A percentile compares a stretch with the other conserved stretches of the same genome.
Evolutionary conservation across 1,284 basidiomycete species (phyloP).

Genomic region (Psilocybe mexicana): DNA sequence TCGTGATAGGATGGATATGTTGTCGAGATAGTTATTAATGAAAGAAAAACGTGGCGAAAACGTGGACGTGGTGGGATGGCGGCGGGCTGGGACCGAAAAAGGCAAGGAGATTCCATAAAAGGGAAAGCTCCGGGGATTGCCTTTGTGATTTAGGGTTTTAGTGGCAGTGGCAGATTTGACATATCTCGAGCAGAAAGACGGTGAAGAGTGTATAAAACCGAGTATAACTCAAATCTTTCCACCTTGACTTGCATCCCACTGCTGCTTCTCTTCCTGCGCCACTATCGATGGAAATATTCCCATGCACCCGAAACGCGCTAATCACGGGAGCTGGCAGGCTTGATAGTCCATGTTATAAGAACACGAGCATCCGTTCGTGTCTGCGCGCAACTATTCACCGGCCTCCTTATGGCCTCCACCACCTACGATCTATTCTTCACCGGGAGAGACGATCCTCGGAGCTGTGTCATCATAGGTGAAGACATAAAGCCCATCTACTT

Average conservation of each 20-base stretch:
- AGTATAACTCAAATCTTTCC: background rate
- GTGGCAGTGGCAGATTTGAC: constrained; percentile 40
- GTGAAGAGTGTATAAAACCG: constrained; percentile 16
- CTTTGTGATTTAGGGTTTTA: constrained; percentile 35
- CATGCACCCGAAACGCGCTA: constrained; percentile 45
- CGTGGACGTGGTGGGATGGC: constrained; percentile 25
- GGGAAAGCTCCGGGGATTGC: constrained; percentile 39
- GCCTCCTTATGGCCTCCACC: constrained; percentile 33
- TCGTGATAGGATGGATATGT: constrained; percentile 41
- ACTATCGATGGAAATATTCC: constrained; percentile 50
- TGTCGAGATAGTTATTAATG: constrained; percentile 3
- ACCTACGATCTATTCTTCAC: constrained; percentile 68
- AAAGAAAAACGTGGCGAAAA: constrained; percentile 27
- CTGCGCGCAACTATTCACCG: constrained; percentile 29
- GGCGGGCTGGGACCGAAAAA: constrained; percentile 17
- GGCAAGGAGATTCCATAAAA: constrained; percentile 27
- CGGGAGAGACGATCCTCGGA: constrained; percentile 63
- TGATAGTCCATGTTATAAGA: constrained; percentile 42
- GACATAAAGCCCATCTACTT: constrained; percentile 60
- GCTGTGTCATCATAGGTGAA: constrained; percentile 67
- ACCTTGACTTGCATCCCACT: constrained; percentile 16
- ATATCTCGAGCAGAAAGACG: constrained; percentile 25
- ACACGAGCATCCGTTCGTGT: constrained; percentile 32
- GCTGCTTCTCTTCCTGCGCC: constrained; percentile 41
- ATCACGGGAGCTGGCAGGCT: constrained; percentile 50